These are phyloP conservation scores for Acmispon strigosus DNA, from an alignment of 306 rosid species.

Conservation along the genomic window DNA sequence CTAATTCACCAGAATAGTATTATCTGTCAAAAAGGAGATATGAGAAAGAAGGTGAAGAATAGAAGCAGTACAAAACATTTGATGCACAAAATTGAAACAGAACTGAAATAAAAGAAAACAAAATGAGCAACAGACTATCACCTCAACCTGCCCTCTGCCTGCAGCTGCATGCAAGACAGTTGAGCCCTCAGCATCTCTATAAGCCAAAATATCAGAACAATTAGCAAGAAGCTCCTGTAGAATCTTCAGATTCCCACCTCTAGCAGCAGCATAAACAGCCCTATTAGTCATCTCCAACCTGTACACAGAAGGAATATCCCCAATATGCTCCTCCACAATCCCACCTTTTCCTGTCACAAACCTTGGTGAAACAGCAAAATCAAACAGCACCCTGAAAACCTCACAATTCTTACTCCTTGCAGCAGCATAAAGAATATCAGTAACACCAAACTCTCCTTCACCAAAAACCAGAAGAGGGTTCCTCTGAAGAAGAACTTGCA, in stretches of 20 bases:
- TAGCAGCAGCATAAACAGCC: slow-evolving; percentile 90
- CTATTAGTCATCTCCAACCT: slow-evolving; percentile 84
- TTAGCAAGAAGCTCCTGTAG: slow-evolving; percentile 67
- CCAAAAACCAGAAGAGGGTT: slow-evolving; percentile 35
- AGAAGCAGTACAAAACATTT: background rate
- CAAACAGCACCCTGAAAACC: slow-evolving; percentile 34
- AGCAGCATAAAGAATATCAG: slow-evolving; percentile 37
- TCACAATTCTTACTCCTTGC: slow-evolving; percentile 36
- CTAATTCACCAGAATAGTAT: background rate
- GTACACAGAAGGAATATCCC: slow-evolving; percentile 66
- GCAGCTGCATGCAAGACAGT: slow-evolving; percentile 92
- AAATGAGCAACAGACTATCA: slow-evolving; percentile 17
- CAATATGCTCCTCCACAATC: slow-evolving; percentile 50
- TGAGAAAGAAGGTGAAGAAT: background rate
- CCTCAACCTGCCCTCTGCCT: slow-evolving; percentile 89
- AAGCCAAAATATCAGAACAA: slow-evolving; percentile 70
- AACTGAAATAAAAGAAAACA: background rate
- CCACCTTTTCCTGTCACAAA: slow-evolving; percentile 50
- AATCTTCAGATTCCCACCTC: slow-evolving; percentile 79
- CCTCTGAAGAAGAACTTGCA: slow-evolving; percentile 31
- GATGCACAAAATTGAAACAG: background rate
- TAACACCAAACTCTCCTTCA: slow-evolving; percentile 37
- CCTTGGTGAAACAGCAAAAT: slow-evolving; percentile 74
- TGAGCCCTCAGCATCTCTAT: slow-evolving; percentile 75
- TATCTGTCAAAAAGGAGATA: background rate